Base-by-base conservation (phyloP, 495 filamentous ascomycete genomes). In the Pseudevernia furfuracea region DNA sequence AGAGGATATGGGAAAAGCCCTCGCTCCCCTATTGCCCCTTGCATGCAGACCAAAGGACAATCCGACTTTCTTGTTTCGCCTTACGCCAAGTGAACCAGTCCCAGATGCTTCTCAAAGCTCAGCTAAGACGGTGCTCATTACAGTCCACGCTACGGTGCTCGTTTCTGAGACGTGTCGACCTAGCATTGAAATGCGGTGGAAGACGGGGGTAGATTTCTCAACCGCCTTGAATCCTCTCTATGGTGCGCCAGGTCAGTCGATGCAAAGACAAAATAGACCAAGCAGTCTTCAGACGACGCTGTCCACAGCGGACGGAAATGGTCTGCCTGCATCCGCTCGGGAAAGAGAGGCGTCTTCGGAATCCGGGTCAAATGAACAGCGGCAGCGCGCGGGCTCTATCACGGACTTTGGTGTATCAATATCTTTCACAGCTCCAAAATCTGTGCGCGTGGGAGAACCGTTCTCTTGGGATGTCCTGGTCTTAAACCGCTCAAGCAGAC, bases 401-500 rank as follows among this genome's bases (percentile, higher is more conserved):
- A 69, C 78, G 28, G 85, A 87, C 68, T 80, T 89, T 55, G 89
- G 89, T 12, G 82, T 94, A 53, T 90, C 86, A 8, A 81, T 94
- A 64, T 91, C 91, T 25, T 84, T 89, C 65, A 85, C 85, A 14
- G 87, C 83, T 0, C 89, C 89, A 14, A 71, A 74, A 17, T 69
- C 72, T 28, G 84, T 89, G 34, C 78, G 81, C 58, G 83, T 91
- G 4, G 91, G 92, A 6, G 83, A 90, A 46, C 81, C 85, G 17
- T 96, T 97, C 72, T 75, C 78, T n/a, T 96, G 92, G 93, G 81
- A 83, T 48, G 84, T 96, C 25, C 91, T 96, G 71, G 85, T 97
- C 28, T 88, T 96, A 59, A 97, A 97, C 73, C 87, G 89, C 43
- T 87, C 83, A 37, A 72, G 77, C 53, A 72, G 78, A 32, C 75